Conservation (phyloP, 768 basidiomycete species). For the Psilocybe tampanensis region DNA sequence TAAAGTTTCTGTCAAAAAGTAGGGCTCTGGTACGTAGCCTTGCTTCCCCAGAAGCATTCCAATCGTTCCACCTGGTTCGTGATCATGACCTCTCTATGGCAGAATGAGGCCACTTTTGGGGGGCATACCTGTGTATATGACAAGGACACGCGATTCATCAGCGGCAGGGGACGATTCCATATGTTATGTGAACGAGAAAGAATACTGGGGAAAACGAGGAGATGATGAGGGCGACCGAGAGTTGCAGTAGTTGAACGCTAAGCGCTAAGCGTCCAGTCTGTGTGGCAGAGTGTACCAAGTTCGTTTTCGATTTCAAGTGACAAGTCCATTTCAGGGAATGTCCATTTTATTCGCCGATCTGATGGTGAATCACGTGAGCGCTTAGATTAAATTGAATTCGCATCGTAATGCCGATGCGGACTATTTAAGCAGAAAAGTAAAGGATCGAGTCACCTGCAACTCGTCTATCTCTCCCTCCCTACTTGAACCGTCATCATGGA, state of each 20-base stretch:
- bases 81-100: background rate
- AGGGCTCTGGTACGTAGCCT: constrained; percentile 85
- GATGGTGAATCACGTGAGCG: constrained; percentile 28
- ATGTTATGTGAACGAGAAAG: constrained; percentile 6
- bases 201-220: constrained; percentile 2
- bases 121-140: constrained; percentile 74
- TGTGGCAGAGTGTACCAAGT: no score
- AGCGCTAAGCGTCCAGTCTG: no score
- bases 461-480: constrained; percentile 9
- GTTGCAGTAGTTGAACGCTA: no score
- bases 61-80: constrained; percentile 69
- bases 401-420: no score
- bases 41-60: constrained; percentile 81
- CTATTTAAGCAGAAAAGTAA: background rate
- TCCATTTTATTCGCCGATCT: no score
- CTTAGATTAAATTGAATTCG: constrained; percentile 22
- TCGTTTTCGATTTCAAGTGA: no score
- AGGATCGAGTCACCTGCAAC: constrained; percentile 17
- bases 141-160: constrained; percentile 80
- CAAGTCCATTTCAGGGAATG: no score
- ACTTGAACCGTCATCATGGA: no score
- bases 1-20: constrained; percentile 86
- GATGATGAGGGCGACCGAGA: no score
- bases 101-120: constrained; percentile 1
- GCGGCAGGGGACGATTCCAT: constrained; percentile 55